Evolutionary conservation across 148 eudicot genomes (phyloP), one percentile per base, ranked within the genome.

Genomic region (Amaranthus hypochondriacus): DNA sequence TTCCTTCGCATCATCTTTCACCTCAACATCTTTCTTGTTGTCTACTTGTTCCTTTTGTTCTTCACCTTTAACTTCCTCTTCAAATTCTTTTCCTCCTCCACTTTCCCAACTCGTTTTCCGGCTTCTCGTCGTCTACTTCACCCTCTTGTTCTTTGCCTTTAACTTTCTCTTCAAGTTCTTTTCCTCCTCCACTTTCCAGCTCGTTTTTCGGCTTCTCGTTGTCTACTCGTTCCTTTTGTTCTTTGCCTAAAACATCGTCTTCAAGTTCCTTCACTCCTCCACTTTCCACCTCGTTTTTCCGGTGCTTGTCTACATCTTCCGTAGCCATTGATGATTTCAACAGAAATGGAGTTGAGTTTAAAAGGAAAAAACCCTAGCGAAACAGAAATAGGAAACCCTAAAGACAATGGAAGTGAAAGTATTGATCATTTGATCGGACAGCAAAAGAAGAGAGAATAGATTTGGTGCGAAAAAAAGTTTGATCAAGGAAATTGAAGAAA

Each of bases 271-370:
- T 28, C 39, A 28, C 39, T 28, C 39, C 39, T 28, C 39, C 39
- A 28, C 39, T 28, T 28, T 28, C 39, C 39, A 28, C 39, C 39
- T 28, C 39, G 39, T 28, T 28, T 28, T 28, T 0, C 39, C 0
- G 39, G 0, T 28, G 39, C 39, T 28, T 28, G 39, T 28, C 39
- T 28, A 2, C 39, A 7, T 62, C 84, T 66, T 81, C 86, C 14
- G 77, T 76, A 84, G 75, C 69, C 85, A 83, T 82, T 44, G 46
- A 65, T 4, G 60, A 74, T 2, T n/a, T 62, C 14, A 39, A 3
- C 44, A 60, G 13, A 62, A 8, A 11, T 11, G 48, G 6, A 61
- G 39, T 39, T 21, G 39, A 12, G 52, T 62, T 73, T 60, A 18
- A 6, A 8, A 59, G 60, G 73, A 28, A 28, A 63, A 79, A 79